Percentiles rank a stretch among this genome's conserved stretches.
These are phyloP conservation scores for Talinum fruticosum DNA, from an alignment of 148 eudicot genomes.

Conservation along the genomic window DNA sequence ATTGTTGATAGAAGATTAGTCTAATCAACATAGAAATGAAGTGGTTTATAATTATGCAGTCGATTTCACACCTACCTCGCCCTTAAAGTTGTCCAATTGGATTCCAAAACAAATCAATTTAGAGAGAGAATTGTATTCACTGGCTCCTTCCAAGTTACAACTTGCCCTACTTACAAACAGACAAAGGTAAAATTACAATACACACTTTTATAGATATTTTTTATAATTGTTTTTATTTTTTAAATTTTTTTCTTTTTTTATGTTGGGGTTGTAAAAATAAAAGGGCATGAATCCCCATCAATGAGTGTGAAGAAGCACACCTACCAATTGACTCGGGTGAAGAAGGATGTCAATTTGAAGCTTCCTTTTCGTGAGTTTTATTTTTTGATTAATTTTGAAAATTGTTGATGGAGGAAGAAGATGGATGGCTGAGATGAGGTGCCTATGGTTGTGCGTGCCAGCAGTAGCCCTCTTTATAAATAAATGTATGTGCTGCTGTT, in stretches of 20 bases:
- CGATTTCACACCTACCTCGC: neutral
- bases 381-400: neutral
- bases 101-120: neutral
- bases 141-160: neutral
- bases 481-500: neutral
- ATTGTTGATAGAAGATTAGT: no score
- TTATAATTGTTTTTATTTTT: neutral
- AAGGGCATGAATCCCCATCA: slow-evolving; percentile 9
- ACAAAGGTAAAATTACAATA: neutral
- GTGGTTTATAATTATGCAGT: neutral
- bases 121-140: neutral
- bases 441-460: slow-evolving; percentile 13
- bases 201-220: neutral
- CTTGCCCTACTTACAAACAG: neutral
- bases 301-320: slow-evolving; percentile 7
- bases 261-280: no score
- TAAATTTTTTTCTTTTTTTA: neutral
- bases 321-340: neutral
- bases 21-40: neutral
- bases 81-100: neutral
- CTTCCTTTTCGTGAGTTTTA: neutral
- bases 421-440: neutral
- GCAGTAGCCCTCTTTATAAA: neutral
- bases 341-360: neutral
- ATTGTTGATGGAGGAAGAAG: neutral